Evolutionary conservation across 495 filamentous ascomycete genomes (phyloP), one percentile per base, ranked within the genome.

Genomic region (Aspergillus baeticus): DNA sequence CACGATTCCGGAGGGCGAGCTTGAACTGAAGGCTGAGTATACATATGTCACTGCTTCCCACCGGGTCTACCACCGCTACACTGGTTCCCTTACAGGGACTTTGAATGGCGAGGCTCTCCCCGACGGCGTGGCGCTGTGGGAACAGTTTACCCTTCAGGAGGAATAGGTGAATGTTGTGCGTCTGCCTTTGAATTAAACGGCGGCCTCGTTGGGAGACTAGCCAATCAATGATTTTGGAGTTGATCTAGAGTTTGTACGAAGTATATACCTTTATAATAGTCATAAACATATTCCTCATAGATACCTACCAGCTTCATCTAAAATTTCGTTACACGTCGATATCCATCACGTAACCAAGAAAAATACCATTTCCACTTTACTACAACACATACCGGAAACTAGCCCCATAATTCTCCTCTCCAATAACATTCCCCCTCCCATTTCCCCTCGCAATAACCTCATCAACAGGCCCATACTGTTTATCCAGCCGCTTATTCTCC

Each of bases 401-500:
- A 10, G 76, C 67, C 5, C 79, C 77, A 58, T 81, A 82, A 56
- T 82, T 82, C 36, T 82, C 79, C 58, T 79, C 77, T 7, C 59
- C 74, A 5, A 67, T 51, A 18, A 54, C 47, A 18, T 55, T 42
- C 23, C 36, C 22, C 26, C 54, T 42, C 21, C 36, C 22, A 22
- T 37, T 55, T 53, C 44, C 49, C 21, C n/a, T 63, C 63, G 2
- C 50, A 46, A 58, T 65, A 0, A 45, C 53, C 38, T 71, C 65
- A 4, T 63, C 57, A 45, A 57, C 58, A 4, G 66, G 63, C 0
- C 77, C 76, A 58, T 81, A 77, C 55, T 76, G 69, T 60, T 73
- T 63, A 44, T 87, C 85, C 18, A 84, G 75, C 44, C 74, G 74
- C 52, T 59, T 69, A 56, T 92, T 92, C 74, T 85, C 83, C 78